Conservation (phyloP, 2,329 filamentous ascomycete genomes). For the Xylaria sp. region DNA sequence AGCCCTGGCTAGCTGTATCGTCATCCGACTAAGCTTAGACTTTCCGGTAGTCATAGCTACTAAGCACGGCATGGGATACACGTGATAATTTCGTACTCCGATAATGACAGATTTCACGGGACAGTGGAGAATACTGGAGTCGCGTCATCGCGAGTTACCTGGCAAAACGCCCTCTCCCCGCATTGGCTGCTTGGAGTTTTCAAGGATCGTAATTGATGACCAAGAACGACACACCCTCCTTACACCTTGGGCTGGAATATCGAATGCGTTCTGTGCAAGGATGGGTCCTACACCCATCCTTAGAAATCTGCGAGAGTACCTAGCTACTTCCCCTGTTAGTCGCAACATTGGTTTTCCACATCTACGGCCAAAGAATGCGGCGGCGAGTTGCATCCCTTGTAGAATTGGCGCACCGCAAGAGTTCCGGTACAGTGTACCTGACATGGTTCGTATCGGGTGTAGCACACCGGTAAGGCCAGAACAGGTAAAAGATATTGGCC, state of each 20-base stretch:
- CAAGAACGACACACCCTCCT: background rate
- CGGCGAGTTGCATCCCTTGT: background rate
- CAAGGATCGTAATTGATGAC: background rate
- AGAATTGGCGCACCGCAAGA: background rate
- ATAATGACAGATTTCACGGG: background rate
- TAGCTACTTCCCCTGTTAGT: background rate
- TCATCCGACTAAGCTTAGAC: background rate
- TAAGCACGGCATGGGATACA: background rate
- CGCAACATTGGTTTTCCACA: background rate
- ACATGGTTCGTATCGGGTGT: background rate
- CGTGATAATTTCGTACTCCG: background rate
- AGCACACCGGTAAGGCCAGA: background rate
- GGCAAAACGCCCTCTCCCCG: background rate
- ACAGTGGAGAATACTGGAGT: background rate
- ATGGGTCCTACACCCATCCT: background rate
- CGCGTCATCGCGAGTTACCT: background rate
- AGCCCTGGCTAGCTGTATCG: background rate
- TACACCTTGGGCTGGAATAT: background rate
- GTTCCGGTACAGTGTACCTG: background rate
- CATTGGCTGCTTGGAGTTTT: background rate
- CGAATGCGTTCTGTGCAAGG: background rate
- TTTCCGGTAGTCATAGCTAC: background rate
- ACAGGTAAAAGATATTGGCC: background rate
- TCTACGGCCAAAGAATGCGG: background rate
- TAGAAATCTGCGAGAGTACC: background rate